Evolutionary conservation across 2,329 filamentous ascomycete species (phyloP), one percentile per base, ranked within the genome.

Genomic region (Penicillium sp.): DNA sequence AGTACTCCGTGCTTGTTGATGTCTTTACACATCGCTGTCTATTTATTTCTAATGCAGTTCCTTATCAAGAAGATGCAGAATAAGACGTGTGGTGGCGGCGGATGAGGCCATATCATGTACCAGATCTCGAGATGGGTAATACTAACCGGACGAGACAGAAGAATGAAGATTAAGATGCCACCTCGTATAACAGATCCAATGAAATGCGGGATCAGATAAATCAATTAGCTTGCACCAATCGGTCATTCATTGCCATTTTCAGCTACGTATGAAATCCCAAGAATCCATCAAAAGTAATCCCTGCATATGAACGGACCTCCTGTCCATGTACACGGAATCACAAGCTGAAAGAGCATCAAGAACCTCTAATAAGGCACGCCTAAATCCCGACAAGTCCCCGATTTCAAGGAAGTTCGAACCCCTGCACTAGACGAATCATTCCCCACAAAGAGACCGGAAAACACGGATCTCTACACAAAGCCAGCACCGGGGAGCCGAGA

Each of bases 401-500:
- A 40, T 5, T 5, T 4, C 18, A 11, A 22, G 22, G 2, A 14
- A 14, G 1, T 40, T 22, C 18, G 18, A 40, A 6, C 18, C 18
- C 35, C 37, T 40, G 37, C 18, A 22, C 18, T 3, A 40, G 18
- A 12, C 11, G 6, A 9, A 20, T 20, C n/a, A 20, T 3, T 5
- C 33, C 7, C 33, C 33, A 18, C n/a, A 22, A 22, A 9, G 9
- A 6, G 6, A 44, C 8, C 14, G 43, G 43, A 47, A 11, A 47
- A 6, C 18, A 47, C n/a, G 22, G 45, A 35, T 48, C 6, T 20
- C 3, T 48, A 31, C 22, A 49, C 20, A 12, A 29, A 42, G 11
- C 35, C 47, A 37, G 35, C 42, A 37, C 33, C 14, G 9, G 40
- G 27, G 43, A 31, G 51, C 51, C 53, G 53, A 50, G 44, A 54